Percentiles rank a stretch among this genome's conserved stretches.
Evolutionary conservation across 495 filamentous ascomycete genomes (phyloP).

Genomic region (Cetradonia linearis): DNA sequence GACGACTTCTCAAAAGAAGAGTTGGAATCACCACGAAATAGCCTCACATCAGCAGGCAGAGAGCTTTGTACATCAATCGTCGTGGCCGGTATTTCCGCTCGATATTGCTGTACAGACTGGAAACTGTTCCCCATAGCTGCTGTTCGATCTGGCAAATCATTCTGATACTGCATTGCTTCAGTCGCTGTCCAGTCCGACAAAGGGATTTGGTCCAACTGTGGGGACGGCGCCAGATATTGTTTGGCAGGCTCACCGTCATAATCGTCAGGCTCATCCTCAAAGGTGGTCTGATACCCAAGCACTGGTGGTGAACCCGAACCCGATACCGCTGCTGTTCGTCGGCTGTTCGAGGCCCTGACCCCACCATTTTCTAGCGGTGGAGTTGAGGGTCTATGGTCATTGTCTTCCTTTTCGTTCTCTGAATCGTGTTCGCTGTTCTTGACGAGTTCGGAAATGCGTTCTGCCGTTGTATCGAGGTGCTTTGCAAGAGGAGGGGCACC

Average conservation of each 20-base stretch:
- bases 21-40: background rate
- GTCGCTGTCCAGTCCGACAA: slow-evolving; percentile 12
- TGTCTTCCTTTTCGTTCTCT: slow-evolving; percentile 29
- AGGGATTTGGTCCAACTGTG: background rate
- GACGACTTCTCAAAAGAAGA: background rate
- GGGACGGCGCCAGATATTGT: background rate
- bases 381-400: slow-evolving; percentile 13
- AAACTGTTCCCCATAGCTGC: slow-evolving; percentile 6
- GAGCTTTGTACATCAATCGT: background rate
- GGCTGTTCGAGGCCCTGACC: slow-evolving; percentile 10
- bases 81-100: slow-evolving; percentile 24
- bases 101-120: slow-evolving; percentile 8
- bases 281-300: slow-evolving; percentile 11
- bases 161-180: slow-evolving; percentile 21
- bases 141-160: slow-evolving; percentile 7
- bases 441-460: slow-evolving; percentile 38
- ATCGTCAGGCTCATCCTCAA: slow-evolving; percentile 15
- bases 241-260: slow-evolving; percentile 17
- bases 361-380: slow-evolving; percentile 16
- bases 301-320: slow-evolving; percentile 4
- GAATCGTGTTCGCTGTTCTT: slow-evolving; percentile 28
- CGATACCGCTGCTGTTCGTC: background rate
- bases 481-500: slow-evolving; percentile 29
- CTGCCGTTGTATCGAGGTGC: slow-evolving; percentile 38
- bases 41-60: background rate